A percentile compares a stretch with the other conserved stretches of the same genome.
These are phyloP conservation scores for Mucor saturninus DNA, from an alignment of 371 early-diverging fungal species.

Conservation along the genomic window DNA sequence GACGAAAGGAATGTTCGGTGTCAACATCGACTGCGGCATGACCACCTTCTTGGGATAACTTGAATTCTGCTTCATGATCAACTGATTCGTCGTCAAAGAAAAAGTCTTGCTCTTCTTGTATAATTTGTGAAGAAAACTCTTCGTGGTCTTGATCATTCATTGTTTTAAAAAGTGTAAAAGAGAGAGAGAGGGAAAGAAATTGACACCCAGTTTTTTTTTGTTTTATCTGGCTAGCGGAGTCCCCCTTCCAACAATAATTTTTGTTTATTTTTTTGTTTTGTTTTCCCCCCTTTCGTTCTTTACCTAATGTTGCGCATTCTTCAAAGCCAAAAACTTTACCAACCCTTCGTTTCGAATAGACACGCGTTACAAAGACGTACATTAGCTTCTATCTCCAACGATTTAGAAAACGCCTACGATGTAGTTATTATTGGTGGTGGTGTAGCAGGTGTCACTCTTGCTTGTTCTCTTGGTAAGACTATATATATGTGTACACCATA, in stretches of 20 bases:
- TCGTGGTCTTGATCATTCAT: conserved; percentile 5
- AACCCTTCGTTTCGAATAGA: background rate
- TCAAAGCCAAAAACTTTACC: conserved; percentile 1
- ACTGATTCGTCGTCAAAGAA: conserved; percentile 35
- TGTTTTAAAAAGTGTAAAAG: background rate
- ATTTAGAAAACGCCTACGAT: conserved; percentile 62
- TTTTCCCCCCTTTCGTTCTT: background rate
- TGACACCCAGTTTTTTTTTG: background rate
- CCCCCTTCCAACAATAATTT: background rate
- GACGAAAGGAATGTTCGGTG: conserved; percentile 29
- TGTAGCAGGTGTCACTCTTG: conserved; percentile 87
- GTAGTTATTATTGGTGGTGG: conserved; percentile 94
- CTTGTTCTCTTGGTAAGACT: conserved; percentile 74
- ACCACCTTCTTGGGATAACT: background rate
- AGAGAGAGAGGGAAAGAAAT: background rate
- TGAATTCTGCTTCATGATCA: background rate
- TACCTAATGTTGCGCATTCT: conserved; percentile 9
- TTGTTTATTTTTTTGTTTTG: conserved; percentile 3
- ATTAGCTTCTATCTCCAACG: conserved; percentile 26
- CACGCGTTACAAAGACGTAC: conserved; percentile 7
- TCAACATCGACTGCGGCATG: conserved; percentile 4
- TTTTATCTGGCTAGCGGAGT: background rate
- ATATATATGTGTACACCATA: background rate
- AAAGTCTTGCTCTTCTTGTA: conserved; percentile 46
- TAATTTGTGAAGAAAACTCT: conserved; percentile 33